phyloP scores from a whole-genome alignment of 106 monocot genomes.

The Acanthochlamys bracteata region DNA sequence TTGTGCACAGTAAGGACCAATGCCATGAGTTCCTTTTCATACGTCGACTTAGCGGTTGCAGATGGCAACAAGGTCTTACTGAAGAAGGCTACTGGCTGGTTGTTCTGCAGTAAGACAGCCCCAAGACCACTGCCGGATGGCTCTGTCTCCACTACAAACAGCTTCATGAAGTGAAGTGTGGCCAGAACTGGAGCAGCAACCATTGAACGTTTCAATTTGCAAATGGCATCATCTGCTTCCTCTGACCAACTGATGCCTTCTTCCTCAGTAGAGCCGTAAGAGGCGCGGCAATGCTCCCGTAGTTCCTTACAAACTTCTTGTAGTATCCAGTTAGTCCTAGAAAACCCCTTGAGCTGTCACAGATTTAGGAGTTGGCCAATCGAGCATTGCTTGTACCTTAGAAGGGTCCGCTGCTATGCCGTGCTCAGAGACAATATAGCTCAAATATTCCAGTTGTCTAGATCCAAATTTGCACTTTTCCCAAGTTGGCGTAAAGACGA shows the following conservation, averaged over 20 bases:
- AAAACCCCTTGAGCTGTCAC: background rate
- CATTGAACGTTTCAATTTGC: background rate
- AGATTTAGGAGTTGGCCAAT: background rate
- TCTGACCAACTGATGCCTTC: background rate
- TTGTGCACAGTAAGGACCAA: background rate
- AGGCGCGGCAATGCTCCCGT: background rate
- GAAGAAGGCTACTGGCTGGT: background rate
- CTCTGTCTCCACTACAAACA: background rate
- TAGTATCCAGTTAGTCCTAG: background rate
- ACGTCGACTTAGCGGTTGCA: background rate
- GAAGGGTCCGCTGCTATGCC: background rate
- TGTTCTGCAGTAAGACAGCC: background rate
- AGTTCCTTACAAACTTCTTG: background rate
- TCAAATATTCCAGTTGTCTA: background rate
- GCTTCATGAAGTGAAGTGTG: background rate
- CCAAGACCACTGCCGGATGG: background rate
- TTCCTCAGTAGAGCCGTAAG: background rate
- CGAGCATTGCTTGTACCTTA: background rate
- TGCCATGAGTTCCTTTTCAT: background rate
- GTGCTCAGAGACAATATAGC: background rate
- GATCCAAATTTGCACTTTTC: background rate
- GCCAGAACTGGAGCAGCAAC: conserved; percentile 1
- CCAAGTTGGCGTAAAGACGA: background rate
- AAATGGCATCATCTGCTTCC: too few relatives aligned
- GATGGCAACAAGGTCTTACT: background rate